phyloP scores from a whole-genome alignment of 73 alveolate species.

The Diophrys appendiculata region DNA sequence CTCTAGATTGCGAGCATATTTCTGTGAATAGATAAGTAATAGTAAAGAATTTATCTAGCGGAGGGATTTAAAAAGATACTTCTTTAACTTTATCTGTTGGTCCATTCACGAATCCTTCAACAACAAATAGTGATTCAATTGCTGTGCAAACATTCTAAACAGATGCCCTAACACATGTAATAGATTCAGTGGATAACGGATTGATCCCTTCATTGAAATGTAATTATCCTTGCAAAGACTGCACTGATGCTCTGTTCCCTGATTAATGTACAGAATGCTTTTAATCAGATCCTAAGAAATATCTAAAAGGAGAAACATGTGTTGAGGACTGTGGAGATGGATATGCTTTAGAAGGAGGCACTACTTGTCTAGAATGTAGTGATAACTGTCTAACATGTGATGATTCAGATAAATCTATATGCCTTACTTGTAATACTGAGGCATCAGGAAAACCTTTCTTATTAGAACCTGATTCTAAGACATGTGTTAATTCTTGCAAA shows the following conservation, averaged over 20 bases:
- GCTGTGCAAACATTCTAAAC: background rate
- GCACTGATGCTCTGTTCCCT: background rate
- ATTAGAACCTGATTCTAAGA: no score
- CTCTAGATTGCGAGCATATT: background rate
- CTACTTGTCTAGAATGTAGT: background rate
- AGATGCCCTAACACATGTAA: background rate
- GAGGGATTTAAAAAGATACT: background rate
- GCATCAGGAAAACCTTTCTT: no score
- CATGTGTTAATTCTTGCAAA: no score
- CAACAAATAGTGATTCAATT: background rate
- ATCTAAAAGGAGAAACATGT: background rate
- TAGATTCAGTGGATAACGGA: slow-evolving; percentile 22
- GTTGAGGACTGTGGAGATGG: background rate
- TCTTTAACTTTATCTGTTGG: background rate
- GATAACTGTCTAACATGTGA: slow-evolving; percentile 1
- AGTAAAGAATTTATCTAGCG: background rate
- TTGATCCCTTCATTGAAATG: slow-evolving; percentile 33
- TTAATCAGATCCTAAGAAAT: background rate
- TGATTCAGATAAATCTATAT: background rate
- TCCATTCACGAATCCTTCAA: slow-evolving; percentile 11
- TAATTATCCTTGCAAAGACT: slow-evolving; percentile 49
- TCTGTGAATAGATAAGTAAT: no score
- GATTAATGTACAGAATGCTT: background rate
- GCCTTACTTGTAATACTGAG: no score
- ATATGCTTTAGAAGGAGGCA: slow-evolving; percentile 1